Percentiles rank a stretch among this genome's conserved stretches.
Evolutionary conservation across 257 asterid species (phyloP).

Genomic region (Lycium barbarum): DNA sequence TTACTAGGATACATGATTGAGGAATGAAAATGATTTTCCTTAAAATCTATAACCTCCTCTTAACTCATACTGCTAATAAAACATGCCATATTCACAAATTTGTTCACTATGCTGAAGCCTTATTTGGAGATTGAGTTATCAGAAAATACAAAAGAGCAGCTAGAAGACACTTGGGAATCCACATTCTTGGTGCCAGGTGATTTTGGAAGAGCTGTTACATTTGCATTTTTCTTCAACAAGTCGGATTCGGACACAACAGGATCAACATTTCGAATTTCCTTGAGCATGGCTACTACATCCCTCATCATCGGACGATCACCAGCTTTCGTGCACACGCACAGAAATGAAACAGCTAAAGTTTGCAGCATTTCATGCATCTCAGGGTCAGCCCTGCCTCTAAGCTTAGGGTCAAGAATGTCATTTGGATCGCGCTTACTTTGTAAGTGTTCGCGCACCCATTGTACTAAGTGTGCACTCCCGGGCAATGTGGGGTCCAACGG

Average conservation of each 20-base stretch:
- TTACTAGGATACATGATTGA: conserved; percentile 27
- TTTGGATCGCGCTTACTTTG: conserved; percentile 62
- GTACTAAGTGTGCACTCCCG: conserved; percentile 83
- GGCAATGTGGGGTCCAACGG: conserved; percentile 92
- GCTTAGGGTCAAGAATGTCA: conserved; percentile 84
- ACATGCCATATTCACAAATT: conserved; percentile 29
- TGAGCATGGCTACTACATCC: conserved; percentile 94
- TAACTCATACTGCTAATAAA: conserved; percentile 21
- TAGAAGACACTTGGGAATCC: conserved; percentile 68
- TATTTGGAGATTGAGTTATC: conserved; percentile 61
- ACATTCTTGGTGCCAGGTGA: conserved; percentile 54
- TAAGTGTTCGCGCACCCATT: conserved; percentile 83
- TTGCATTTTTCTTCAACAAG: conserved; percentile 53
- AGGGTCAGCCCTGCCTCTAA: conserved; percentile 89
- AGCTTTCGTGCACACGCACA: conserved; percentile 71
- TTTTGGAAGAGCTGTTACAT: conserved; percentile 45
- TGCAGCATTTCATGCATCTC: conserved; percentile 98
- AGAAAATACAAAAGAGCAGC: conserved; percentile 88
- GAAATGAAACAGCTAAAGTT: conserved; percentile 83
- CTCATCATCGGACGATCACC: conserved; percentile 90
- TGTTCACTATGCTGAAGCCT: conserved; percentile 23
- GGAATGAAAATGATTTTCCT: conserved; percentile 37
- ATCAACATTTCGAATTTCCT: conserved; percentile 73
- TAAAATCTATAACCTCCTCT: conserved; percentile 39
- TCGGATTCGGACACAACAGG: conserved; percentile 56